Evolutionary conservation across 768 basidiomycete genomes (phyloP), one percentile per base, ranked within the genome.

Genomic region (Termitomyces sp.): DNA sequence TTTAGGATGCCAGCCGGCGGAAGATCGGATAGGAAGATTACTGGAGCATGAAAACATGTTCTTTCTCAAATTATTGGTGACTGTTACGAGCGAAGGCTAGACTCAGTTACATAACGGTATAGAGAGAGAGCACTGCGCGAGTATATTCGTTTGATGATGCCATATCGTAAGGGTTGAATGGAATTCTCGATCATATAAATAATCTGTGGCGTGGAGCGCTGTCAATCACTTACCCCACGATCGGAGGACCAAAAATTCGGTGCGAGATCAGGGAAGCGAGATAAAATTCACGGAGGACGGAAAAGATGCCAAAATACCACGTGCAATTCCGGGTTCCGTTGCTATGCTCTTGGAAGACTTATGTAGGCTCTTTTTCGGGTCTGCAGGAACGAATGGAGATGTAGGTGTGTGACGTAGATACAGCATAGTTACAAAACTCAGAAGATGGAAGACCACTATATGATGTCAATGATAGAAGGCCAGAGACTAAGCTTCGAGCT

Each of bases 391-490:
- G 30, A 50, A 57, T 50, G 52, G 40, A 30, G 51, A 36, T 55
- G 53, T 40, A 49, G 20, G 40, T 43, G 20, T 26, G 18, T 43
- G 58, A 52, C 16, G 50, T 36, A 57, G 49, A 64, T 40, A 55
- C 38, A 47, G 36, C 41, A 57, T n/a, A 32, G 30, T 40, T 40
- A 50, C 28, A 23, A 35, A 51, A 51, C 50, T 16, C 26, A 50
- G 41, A 50, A 50, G 46, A 32, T 23, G 46, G 41, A 47, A 50
- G 46, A 26, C 12, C 13, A 36, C 61, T 62, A 78, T 40, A 79
- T 77, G 44, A 79, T 74, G 61, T 78, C 76, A 44, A 79, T 78
- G 56, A 77, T 75, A 18, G 77, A 76, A 10, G 78, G 75, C 78
- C 78, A 79, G 14, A 78, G 64, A 60, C 78, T 79, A 30, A 30